phyloP scores from a whole-genome alignment of 345 rosid species.

The Chamaenerion angustifolium region DNA sequence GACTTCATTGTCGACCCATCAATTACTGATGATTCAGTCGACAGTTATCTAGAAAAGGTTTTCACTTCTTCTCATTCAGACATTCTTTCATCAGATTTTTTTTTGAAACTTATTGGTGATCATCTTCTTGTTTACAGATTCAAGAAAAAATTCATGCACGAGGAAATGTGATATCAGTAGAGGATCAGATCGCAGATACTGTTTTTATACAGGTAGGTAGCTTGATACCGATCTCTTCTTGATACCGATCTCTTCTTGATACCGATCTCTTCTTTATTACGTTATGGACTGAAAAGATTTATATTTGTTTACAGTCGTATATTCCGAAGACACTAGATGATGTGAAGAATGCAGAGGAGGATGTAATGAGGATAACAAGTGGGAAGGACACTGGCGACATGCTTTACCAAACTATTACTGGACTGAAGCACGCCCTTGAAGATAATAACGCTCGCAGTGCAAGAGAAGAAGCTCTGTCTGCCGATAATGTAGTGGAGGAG shows the following conservation, averaged over 20 bases:
- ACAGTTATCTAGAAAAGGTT: constrained; percentile 85
- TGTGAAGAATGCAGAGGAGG: constrained; percentile 67
- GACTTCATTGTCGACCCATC: constrained; percentile 89
- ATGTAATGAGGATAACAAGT: constrained; percentile 53
- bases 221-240: too few relatives aligned
- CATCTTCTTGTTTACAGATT: constrained; percentile 28
- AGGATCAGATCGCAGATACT: constrained; percentile 88
- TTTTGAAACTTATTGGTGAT: neutral
- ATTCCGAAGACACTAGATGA: constrained; percentile 76
- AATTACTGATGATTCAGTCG: constrained; percentile 65
- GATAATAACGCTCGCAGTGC: constrained; percentile 11
- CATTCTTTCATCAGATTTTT: neutral
- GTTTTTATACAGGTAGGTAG: constrained; percentile 76
- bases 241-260: too few relatives aligned
- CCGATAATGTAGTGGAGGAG: constrained; percentile 7
- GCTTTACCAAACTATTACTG: constrained; percentile 72
- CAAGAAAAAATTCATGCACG: constrained; percentile 58
- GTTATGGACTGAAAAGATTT: neutral
- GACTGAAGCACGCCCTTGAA: constrained; percentile 59
- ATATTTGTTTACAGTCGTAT: constrained; percentile 33
- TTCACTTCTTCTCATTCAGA: constrained; percentile 1
- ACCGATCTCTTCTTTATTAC: too few relatives aligned
- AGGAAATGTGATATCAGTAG: constrained; percentile 49
- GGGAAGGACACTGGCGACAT: constrained; percentile 69
- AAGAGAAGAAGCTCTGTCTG: constrained; percentile 6